These are phyloP conservation scores for Ascocoryne sarcoides DNA, from an alignment of 2,329 filamentous ascomycete species.

Conservation along the genomic window DNA sequence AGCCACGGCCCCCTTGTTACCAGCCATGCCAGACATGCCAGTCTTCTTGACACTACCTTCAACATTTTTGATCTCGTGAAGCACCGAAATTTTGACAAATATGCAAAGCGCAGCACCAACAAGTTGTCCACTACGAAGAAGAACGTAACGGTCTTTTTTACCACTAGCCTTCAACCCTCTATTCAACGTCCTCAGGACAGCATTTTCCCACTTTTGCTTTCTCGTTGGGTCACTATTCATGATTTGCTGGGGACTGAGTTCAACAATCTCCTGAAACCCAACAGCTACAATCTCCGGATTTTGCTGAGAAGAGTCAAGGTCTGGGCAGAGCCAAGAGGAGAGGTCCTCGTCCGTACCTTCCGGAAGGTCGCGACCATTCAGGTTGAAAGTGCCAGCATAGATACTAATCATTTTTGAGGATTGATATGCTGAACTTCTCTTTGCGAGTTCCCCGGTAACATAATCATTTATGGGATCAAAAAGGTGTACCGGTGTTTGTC, in stretches of 20 bases:
- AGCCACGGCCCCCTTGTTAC: conserved; percentile 95
- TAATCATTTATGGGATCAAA: conserved; percentile 94
- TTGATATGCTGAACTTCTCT: conserved; percentile 63
- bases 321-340: conserved; percentile 75
- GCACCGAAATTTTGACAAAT: conserved; percentile 71
- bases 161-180: conserved; percentile 53
- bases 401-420: conserved; percentile 67
- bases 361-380: conserved; percentile 85
- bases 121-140: conserved; percentile 84
- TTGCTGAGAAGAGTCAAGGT: conserved; percentile 42
- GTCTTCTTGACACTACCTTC: conserved; percentile 92
- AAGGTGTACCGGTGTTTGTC: conserved; percentile 73
- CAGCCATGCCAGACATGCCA: conserved; percentile 92
- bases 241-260: conserved; percentile 93
- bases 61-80: conserved; percentile 87
- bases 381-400: conserved; percentile 77
- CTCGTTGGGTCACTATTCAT: conserved; percentile 94
- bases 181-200: conserved; percentile 73
- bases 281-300: conserved; percentile 82
- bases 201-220: conserved; percentile 77
- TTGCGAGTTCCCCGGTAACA: conserved; percentile 67
- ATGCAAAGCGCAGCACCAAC: conserved; percentile 90
- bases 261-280: conserved; percentile 97
- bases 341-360: conserved; percentile 71
- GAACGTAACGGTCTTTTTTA: conserved; percentile 67